A percentile compares a stretch with the other conserved stretches of the same genome.
Conservation (phyloP, 495 filamentous ascomycete species). For the Chaetomium fimeti region DNA sequence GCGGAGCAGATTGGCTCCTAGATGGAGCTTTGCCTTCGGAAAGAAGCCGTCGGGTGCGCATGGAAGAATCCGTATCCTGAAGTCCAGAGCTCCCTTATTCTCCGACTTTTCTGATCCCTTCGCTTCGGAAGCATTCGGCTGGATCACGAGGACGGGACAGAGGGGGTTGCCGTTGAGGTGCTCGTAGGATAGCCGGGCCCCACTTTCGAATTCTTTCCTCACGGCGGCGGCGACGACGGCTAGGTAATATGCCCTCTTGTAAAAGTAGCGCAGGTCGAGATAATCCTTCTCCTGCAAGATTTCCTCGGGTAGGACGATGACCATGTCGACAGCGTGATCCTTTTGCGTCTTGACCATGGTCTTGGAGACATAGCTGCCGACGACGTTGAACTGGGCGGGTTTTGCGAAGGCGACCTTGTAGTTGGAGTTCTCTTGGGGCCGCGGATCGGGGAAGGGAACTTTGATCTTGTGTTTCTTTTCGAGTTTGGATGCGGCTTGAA, state of each 20-base stretch:
- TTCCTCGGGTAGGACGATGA: slow-evolving; percentile 74
- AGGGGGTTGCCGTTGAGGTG: slow-evolving; percentile 74
- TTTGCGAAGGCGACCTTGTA: slow-evolving; percentile 77
- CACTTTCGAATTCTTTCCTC: slow-evolving; percentile 51
- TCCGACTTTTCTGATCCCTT: slow-evolving; percentile 17
- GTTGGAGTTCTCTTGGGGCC: slow-evolving; percentile 66
- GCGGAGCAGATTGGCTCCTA: slow-evolving; percentile 69
- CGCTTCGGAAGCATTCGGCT: slow-evolving; percentile 24
- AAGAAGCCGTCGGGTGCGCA: slow-evolving; percentile 67
- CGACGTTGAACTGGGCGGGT: slow-evolving; percentile 78
- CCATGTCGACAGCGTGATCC: slow-evolving; percentile 68
- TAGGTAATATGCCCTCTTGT: slow-evolving; percentile 90
- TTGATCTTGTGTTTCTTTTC: slow-evolving; percentile 61
- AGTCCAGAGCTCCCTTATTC: slow-evolving; percentile 40
- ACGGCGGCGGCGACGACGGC: slow-evolving; percentile 73
- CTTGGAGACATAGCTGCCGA: slow-evolving; percentile 80
- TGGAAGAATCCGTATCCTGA: slow-evolving; percentile 74
- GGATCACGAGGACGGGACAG: slow-evolving; percentile 67
- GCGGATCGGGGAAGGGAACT: slow-evolving; percentile 80
- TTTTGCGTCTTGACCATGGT: slow-evolving; percentile 64
- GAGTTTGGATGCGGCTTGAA: slow-evolving; percentile 65
- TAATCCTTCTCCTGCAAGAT: slow-evolving; percentile 95
- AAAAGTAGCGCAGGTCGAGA: slow-evolving; percentile 87
- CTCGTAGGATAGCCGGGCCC: slow-evolving; percentile 60
- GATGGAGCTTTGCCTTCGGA: slow-evolving; percentile 61